A percentile compares a stretch with the other conserved stretches of the same genome.
Conservation (phyloP, 148 eudicot genomes). For the Fagopyrum homotropicum region DNA sequence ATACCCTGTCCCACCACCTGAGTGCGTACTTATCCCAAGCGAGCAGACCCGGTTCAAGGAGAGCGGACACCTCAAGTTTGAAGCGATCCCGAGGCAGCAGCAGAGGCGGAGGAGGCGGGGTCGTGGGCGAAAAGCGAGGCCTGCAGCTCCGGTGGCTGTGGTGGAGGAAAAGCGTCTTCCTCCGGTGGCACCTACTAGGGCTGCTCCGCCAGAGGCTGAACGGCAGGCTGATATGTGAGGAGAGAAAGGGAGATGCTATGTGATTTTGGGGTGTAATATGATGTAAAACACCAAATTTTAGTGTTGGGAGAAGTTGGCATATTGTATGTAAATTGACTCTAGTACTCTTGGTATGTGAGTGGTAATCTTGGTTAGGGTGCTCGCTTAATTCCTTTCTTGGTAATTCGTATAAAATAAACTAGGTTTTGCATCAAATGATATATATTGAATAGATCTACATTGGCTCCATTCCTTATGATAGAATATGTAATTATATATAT, state of each 20-base stretch:
- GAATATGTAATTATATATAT: too few species aligned
- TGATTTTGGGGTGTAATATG: not conserved
- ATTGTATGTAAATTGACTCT: not conserved
- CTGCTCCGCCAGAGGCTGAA: slow-evolving; percentile 7
- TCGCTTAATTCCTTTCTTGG: not conserved
- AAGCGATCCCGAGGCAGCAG: slow-evolving; percentile 30
- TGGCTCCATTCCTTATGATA: too few species aligned
- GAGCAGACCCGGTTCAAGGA: slow-evolving; percentile 57
- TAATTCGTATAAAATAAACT: not conserved
- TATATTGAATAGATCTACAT: too few species aligned
- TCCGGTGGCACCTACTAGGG: not conserved
- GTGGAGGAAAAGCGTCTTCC: not conserved
- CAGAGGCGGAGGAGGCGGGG: slow-evolving; percentile 21
- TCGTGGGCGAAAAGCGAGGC: too few species aligned
- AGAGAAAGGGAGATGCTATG: not conserved
- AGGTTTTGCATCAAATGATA: not conserved
- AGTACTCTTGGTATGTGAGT: not conserved
- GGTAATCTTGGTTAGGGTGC: not conserved
- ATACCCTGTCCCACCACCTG: slow-evolving; percentile 63
- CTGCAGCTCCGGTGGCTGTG: not conserved
- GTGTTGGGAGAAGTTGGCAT: not conserved
- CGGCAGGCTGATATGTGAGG: not conserved
- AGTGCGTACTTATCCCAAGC: slow-evolving; percentile 52
- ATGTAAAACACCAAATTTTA: not conserved
- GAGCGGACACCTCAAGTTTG: slow-evolving; percentile 58